These are phyloP conservation scores for Zygoascus flipseniorum DNA, from an alignment of 805 yeast species.

Conservation along the genomic window DNA sequence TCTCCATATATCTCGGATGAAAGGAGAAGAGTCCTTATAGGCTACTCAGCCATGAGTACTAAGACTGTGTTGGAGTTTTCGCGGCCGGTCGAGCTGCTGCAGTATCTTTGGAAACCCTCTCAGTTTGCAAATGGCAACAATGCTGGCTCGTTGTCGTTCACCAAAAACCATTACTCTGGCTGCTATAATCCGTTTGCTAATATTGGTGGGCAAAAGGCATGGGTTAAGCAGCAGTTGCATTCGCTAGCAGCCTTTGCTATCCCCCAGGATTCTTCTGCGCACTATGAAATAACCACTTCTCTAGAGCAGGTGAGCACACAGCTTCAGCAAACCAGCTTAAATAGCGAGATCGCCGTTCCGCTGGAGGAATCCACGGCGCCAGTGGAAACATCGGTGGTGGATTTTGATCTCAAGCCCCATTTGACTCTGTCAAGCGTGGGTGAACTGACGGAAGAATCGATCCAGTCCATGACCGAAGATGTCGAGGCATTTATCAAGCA, in stretches of 20 bases:
- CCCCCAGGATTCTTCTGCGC: neutral
- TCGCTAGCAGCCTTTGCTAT: slow-evolving; percentile 1
- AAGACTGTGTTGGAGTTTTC: neutral
- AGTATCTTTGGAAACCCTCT: neutral
- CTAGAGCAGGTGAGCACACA: neutral
- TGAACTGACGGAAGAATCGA: slow-evolving; percentile 37
- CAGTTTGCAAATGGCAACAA: neutral
- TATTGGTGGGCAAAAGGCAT: neutral
- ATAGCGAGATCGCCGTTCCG: neutral
- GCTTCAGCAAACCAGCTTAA: neutral
- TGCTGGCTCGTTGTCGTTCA: neutral
- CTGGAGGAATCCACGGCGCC: neutral
- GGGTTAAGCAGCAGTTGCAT: neutral
- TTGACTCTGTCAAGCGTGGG: slow-evolving; percentile 34
- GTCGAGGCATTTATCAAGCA: slow-evolving; percentile 22
- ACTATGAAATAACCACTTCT: neutral
- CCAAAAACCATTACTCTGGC: neutral
- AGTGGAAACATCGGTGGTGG: slow-evolving; percentile 30
- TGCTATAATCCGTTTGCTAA: neutral
- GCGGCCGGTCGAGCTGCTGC: neutral
- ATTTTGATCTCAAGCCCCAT: slow-evolving; percentile 42
- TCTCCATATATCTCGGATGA: neutral
- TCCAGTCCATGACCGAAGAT: slow-evolving; percentile 32
- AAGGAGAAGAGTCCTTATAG: neutral
- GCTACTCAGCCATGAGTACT: neutral